Conservation (phyloP, 441 rosid species). For the Euphorbia schlechtendalii region DNA sequence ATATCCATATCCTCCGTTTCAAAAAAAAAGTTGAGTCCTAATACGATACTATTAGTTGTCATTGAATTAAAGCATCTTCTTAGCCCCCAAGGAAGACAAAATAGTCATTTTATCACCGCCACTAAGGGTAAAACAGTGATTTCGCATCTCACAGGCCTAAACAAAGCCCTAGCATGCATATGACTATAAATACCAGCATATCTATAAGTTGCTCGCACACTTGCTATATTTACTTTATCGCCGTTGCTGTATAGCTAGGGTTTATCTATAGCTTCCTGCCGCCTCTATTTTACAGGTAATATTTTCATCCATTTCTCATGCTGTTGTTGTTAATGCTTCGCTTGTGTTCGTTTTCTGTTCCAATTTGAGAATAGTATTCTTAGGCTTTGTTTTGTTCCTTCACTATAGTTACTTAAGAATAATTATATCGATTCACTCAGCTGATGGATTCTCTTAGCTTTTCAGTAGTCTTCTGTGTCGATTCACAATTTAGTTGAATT, state of each 20-base stretch:
- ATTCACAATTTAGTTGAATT: neutral
- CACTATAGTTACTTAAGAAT: neutral
- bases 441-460: neutral
- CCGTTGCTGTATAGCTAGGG: neutral
- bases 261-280: neutral
- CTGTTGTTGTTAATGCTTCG: neutral
- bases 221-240: neutral
- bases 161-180: neutral
- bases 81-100: constrained; percentile 1
- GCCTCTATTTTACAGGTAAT: neutral
- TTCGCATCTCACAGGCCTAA: neutral
- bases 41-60: neutral
- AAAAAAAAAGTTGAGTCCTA: too few species aligned
- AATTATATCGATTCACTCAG: neutral
- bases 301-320: neutral
- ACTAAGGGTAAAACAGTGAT: neutral
- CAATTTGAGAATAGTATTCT: neutral
- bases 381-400: neutral
- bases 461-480: neutral
- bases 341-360: neutral
- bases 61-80: neutral
- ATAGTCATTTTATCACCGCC: neutral
- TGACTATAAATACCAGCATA: neutral
- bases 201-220: neutral
- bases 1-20: too few species aligned